phyloP scores from a whole-genome alignment of 2,329 filamentous ascomycete species.

The Paecilomyces dactylethromorphus region DNA sequence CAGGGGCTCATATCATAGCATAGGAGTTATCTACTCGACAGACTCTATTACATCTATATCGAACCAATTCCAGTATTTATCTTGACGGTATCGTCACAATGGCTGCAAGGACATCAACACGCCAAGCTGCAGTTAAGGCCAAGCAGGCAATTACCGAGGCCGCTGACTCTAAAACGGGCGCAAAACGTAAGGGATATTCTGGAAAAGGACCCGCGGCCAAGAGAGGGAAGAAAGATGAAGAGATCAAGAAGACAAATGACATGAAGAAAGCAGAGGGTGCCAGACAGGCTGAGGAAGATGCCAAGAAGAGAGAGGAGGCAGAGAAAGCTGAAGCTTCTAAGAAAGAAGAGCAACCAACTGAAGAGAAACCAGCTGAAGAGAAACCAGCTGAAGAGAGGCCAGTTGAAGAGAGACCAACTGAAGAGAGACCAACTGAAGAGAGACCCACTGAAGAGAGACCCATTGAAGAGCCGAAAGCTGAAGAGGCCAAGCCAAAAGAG shows the following conservation, averaged over 20 bases:
- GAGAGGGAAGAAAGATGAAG: conserved; percentile 27
- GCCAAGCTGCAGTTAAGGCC: conserved; percentile 37
- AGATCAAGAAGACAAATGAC: not conserved
- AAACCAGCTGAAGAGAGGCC: conserved; percentile 9
- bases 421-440: conserved; percentile 6
- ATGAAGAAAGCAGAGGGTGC: conserved; percentile 1
- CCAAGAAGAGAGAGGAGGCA: conserved; percentile 1
- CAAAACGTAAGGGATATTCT: conserved; percentile 33
- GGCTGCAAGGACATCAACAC: conserved; percentile 32
- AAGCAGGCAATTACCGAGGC: conserved; percentile 33
- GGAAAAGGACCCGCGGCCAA: conserved; percentile 25
- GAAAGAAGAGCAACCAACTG: conserved; percentile 1
- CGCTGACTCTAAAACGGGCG: conserved; percentile 23
- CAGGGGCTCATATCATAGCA: not conserved
- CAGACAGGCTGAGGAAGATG: not conserved
- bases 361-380: conserved; percentile 13
- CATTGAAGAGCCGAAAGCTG: conserved; percentile 15
- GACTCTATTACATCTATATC: not conserved
- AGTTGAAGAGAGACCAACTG: conserved; percentile 4
- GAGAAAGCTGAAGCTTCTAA: not conserved
- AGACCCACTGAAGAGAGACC: conserved; percentile 4
- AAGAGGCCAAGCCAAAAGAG: conserved; percentile 17
- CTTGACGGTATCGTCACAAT: conserved; percentile 12
- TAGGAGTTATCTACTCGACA: not conserved
- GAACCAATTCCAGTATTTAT: not conserved